A percentile compares a stretch with the other conserved stretches of the same genome.
Evolutionary conservation across 2,329 filamentous ascomycete genomes (phyloP).

Genomic region (Phialophora chinensis): DNA sequence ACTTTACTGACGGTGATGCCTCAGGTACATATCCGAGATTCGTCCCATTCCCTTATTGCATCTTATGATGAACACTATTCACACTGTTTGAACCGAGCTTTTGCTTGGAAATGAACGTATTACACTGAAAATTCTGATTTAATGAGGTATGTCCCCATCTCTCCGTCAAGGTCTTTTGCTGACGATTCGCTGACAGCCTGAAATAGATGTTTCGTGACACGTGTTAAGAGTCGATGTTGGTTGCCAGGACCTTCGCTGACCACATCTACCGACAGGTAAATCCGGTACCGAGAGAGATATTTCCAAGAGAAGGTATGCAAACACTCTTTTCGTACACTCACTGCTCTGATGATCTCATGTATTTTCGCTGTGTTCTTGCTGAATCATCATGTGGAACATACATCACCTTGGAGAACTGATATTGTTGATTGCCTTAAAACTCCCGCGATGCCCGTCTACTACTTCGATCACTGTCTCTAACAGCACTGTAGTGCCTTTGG

Average conservation of each 20-base stretch:
- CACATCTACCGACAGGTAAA: background rate
- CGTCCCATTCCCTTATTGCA: slow-evolving; percentile 42
- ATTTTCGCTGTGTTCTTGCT: slow-evolving; percentile 69
- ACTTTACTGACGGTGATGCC: slow-evolving; percentile 31
- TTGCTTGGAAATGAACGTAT: slow-evolving; percentile 61
- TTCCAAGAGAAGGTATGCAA: slow-evolving; percentile 17
- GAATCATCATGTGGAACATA: slow-evolving; percentile 66
- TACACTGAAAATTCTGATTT: slow-evolving; percentile 73
- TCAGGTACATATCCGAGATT: slow-evolving; percentile 40
- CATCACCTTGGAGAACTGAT: slow-evolving; percentile 72
- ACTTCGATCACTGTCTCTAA: background rate
- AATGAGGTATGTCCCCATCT: slow-evolving; percentile 61
- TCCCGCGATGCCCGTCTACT: background rate
- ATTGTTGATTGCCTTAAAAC: background rate
- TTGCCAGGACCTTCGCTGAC: slow-evolving; percentile 23
- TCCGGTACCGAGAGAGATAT: background rate
- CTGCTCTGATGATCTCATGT: slow-evolving; percentile 63
- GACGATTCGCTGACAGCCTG: slow-evolving; percentile 43
- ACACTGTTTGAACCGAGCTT: slow-evolving; percentile 69
- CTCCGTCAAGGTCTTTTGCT: slow-evolving; percentile 11
- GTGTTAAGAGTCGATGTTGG: slow-evolving; percentile 41
- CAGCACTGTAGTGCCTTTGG: background rate
- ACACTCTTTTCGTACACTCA: slow-evolving; percentile 4
- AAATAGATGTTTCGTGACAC: slow-evolving; percentile 47
- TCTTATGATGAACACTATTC: slow-evolving; percentile 72